phyloP scores from a whole-genome alignment of 1,284 basidiomycete species.

The Malassezia cuniculi region DNA sequence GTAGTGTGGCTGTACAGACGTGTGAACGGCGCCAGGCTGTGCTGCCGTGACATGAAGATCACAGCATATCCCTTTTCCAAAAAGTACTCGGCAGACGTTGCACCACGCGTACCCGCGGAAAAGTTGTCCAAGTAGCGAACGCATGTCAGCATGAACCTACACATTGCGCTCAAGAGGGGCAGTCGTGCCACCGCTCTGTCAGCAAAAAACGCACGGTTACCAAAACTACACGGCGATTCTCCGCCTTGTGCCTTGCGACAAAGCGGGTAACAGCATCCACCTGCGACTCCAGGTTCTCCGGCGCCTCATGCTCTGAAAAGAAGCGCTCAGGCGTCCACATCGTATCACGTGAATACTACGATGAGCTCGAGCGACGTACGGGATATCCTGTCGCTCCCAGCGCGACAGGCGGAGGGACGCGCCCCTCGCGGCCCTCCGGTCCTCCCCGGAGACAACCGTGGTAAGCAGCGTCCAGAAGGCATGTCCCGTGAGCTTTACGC shows the following conservation, averaged over 20 bases:
- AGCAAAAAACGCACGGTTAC: conserved; percentile 70
- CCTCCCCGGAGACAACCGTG: conserved; percentile 4
- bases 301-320: conserved; percentile 3
- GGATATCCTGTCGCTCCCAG: conserved; percentile 36
- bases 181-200: conserved; percentile 39
- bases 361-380: conserved; percentile 38
- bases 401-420: not conserved
- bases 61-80: conserved; percentile 82
- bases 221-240: conserved; percentile 67
- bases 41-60: conserved; percentile 94
- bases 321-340: conserved; percentile 12
- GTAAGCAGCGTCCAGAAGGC: conserved; percentile 48
- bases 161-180: conserved; percentile 40
- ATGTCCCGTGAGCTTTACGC: conserved; percentile 85
- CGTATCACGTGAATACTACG: not conserved
- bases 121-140: conserved; percentile 98
- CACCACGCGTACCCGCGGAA: conserved; percentile 90
- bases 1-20: conserved; percentile 94
- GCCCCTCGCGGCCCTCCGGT: conserved; percentile 4
- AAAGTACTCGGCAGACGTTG: conserved; percentile 96
- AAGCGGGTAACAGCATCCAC: conserved; percentile 48
- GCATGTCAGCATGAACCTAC: conserved; percentile 47
- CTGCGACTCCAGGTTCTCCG: not conserved
- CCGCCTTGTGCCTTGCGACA: conserved; percentile 55
- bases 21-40: conserved; percentile 90